phyloP scores from a whole-genome alignment of 768 basidiomycete species.

The Pleurotus salmoneostramineus region DNA sequence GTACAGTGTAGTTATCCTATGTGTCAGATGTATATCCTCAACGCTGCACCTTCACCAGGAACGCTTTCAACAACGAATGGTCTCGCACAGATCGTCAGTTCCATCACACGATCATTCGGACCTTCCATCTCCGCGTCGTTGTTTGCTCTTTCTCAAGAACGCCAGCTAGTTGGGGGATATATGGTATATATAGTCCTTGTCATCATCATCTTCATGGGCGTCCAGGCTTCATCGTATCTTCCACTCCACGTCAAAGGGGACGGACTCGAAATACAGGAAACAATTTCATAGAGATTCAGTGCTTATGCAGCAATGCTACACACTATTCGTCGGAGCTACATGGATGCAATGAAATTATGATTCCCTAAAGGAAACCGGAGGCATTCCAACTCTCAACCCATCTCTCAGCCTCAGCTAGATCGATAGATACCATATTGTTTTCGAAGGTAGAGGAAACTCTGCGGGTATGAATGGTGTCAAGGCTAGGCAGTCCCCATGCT shows the following conservation, averaged over 20 bases:
- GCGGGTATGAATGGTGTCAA: not conserved
- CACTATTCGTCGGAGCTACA: too few relatives aligned
- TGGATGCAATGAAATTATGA: too few relatives aligned
- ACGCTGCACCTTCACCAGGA: not conserved
- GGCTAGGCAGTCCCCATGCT: conserved; percentile 2
- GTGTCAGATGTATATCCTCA: not conserved
- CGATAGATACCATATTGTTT: not conserved
- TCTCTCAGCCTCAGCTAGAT: not conserved
- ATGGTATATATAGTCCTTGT: conserved; percentile 26
- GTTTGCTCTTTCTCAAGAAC: conserved; percentile 33
- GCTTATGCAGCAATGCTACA: too few relatives aligned
- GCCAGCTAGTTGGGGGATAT: conserved; percentile 31
- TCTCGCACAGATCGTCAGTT: conserved; percentile 24
- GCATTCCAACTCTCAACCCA: not conserved
- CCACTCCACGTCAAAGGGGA: too few relatives aligned
- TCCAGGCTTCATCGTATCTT: not conserved
- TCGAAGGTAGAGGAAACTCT: not conserved
- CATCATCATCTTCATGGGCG: conserved; percentile 7
- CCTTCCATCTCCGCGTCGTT: conserved; percentile 38
- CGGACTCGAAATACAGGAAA: too few relatives aligned
- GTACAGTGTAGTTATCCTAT: too few relatives aligned
- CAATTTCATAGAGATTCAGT: too few relatives aligned
- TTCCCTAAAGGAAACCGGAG: not conserved
- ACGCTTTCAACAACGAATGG: conserved; percentile 4
- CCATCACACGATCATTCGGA: conserved; percentile 29